phyloP scores from a whole-genome alignment of 2,329 filamentous ascomycete genomes.

The Lachnum nothofagi region DNA sequence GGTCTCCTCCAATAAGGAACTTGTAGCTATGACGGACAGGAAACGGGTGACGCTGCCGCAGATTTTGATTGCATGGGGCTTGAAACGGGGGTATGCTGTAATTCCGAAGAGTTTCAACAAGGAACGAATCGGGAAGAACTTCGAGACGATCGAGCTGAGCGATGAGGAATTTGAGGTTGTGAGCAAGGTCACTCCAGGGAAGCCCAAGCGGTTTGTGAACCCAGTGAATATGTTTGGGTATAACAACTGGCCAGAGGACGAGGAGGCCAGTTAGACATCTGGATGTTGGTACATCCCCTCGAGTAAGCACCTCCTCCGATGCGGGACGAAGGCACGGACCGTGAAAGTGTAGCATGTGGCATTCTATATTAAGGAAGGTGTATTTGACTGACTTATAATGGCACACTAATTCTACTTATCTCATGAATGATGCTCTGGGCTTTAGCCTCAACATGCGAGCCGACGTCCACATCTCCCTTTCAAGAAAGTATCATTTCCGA shows the following conservation, averaged over 20 bases:
- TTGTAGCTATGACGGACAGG: slow-evolving; percentile 58
- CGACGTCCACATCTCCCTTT: background rate
- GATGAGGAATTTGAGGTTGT: slow-evolving; percentile 54
- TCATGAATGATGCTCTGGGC: background rate
- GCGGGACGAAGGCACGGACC: background rate
- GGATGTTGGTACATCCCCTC: background rate
- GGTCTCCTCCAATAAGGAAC: slow-evolving; percentile 51
- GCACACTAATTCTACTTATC: background rate
- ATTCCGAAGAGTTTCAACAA: slow-evolving; percentile 67
- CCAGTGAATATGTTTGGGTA: slow-evolving; percentile 75
- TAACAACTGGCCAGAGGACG: slow-evolving; percentile 60
- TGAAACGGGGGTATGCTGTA: slow-evolving; percentile 62
- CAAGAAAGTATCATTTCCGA: background rate
- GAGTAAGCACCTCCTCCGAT: background rate
- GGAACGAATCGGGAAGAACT: slow-evolving; percentile 63
- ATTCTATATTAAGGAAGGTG: background rate
- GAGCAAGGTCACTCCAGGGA: slow-evolving; percentile 53
- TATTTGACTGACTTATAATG: background rate
- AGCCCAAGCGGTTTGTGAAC: slow-evolving; percentile 68
- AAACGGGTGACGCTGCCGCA: slow-evolving; percentile 55
- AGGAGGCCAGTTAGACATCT: slow-evolving; percentile 34
- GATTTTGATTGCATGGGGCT: slow-evolving; percentile 65
- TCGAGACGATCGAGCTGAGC: slow-evolving; percentile 59
- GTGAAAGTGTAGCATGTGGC: background rate
- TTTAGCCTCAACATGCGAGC: background rate